Evolutionary conservation across 2,329 filamentous ascomycete species (phyloP).

Genomic region (Chaetomiaceae sp.): DNA sequence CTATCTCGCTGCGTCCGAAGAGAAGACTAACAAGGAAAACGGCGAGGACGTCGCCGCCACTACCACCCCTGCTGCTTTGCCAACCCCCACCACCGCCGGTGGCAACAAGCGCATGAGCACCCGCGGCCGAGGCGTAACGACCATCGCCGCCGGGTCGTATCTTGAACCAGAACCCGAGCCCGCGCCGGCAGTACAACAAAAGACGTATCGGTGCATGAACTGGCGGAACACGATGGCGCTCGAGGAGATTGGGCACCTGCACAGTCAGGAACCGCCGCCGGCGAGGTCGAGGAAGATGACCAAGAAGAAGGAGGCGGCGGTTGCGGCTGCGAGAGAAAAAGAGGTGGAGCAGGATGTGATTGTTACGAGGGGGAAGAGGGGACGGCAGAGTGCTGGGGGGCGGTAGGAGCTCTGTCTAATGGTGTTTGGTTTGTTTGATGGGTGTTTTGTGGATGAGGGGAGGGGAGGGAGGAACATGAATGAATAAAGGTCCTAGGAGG

Average conservation of each 20-base stretch:
- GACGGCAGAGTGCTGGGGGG: conserved; percentile 2
- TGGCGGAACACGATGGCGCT: conserved; percentile 56
- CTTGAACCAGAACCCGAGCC: conserved; percentile 26
- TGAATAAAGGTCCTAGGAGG: too few species aligned
- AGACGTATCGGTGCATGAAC: conserved; percentile 45
- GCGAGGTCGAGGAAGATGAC: conserved; percentile 48
- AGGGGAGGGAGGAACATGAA: too few species aligned
- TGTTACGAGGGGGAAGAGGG: conserved; percentile 13
- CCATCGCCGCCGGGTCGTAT: background rate
- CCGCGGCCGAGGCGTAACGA: conserved; percentile 32
- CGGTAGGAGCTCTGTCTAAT: background rate
- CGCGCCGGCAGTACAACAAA: conserved; percentile 30
- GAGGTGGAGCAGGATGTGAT: conserved; percentile 19
- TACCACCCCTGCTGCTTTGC: background rate
- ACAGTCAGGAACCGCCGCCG: conserved; percentile 52
- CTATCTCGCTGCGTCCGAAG: conserved; percentile 56
- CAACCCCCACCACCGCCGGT: background rate
- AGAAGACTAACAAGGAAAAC: conserved; percentile 36
- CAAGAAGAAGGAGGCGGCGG: conserved; percentile 45
- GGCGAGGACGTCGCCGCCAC: background rate
- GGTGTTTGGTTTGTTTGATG: background rate
- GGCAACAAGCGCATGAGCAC: conserved; percentile 41
- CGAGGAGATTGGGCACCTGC: conserved; percentile 54
- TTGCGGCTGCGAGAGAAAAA: conserved; percentile 15
- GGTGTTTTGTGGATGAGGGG: too few species aligned